Evolutionary conservation across 768 basidiomycete species (phyloP), one percentile per base, ranked within the genome.

Genomic region (Ramaria sp.): DNA sequence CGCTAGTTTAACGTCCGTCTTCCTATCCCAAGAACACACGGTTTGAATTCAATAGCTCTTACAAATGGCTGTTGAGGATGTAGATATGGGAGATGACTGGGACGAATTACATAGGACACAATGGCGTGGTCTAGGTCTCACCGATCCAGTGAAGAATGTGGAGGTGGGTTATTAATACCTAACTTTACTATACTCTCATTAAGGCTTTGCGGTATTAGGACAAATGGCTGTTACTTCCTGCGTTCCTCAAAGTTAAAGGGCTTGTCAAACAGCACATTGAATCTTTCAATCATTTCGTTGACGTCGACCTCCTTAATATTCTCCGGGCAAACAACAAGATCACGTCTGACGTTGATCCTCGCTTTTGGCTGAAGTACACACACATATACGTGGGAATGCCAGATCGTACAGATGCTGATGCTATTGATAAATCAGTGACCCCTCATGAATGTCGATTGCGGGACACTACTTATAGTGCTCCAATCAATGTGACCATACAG

Each of bases 231-330:
- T 73, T 99, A 9, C 73, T 99, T 2, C 96, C 96, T 1, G 95
- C 94, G 9, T 99, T 98, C 64, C 75, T 99, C 50, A 88, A 94
- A 70, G 90, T 96, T 58, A 99, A 99, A 64, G 96, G 96, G 56
- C 83, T 99, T 13, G 96, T 99, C 58, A 98, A 98, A 72, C 96
- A 98, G 65, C 96, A 99, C 65, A 88, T 97, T 61, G 96, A 97
- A 68, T 96, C 92, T 7, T 98, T 92, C 81, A 97, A 97, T 72
- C 94, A 95, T 69, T 98, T 99, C 64, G 92, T 97, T 64, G 89
- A 97, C 62, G 84, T 88, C 41, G 96, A 98, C 65, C 88, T 99
- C 65, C 94, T 93, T 68, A 95, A 93, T 61, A 96, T 99, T 62
- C 83, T 98, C 56, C 87, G 82, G 60, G 91, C 91, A 5, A 94